phyloP scores from a whole-genome alignment of 495 filamentous ascomycete species.

The Symbiotaphrina buchneri region DNA sequence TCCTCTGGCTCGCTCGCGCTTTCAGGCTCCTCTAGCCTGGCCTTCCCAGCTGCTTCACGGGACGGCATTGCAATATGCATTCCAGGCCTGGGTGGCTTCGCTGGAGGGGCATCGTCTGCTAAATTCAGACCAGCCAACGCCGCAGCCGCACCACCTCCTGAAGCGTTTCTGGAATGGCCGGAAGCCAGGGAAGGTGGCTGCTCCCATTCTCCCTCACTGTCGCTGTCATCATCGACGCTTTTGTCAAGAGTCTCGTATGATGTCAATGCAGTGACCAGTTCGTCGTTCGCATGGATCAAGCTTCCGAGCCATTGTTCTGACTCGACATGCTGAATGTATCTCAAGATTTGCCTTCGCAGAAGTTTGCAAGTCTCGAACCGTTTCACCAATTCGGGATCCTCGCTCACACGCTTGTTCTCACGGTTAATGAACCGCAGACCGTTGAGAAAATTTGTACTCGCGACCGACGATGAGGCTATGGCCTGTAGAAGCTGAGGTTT shows the following conservation, averaged over 20 bases:
- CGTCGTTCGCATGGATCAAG: slow-evolving; percentile 21
- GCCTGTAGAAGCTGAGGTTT: slow-evolving; percentile 38
- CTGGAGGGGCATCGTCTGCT: not conserved
- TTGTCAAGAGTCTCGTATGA: slow-evolving; percentile 88
- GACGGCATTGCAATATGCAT: slow-evolving; percentile 1
- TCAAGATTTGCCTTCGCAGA: slow-evolving; percentile 59
- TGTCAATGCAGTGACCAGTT: slow-evolving; percentile 73
- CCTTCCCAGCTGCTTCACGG: not conserved
- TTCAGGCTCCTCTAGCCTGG: slow-evolving; percentile 3
- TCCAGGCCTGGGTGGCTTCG: slow-evolving; percentile 4
- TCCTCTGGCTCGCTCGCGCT: slow-evolving; percentile 2
- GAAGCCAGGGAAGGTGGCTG: slow-evolving; percentile 5
- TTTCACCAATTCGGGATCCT: slow-evolving; percentile 50
- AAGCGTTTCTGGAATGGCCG: not conserved
- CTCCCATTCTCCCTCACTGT: slow-evolving; percentile 42
- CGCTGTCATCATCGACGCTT: slow-evolving; percentile 88
- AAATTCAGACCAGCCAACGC: slow-evolving; percentile 1
- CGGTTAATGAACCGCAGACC: slow-evolving; percentile 78
- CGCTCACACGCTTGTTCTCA: slow-evolving; percentile 68
- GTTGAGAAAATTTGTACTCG: slow-evolving; percentile 80
- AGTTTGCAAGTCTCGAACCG: slow-evolving; percentile 74
- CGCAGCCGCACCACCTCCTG: too few relatives aligned
- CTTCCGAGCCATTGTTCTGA: slow-evolving; percentile 22
- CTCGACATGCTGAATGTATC: slow-evolving; percentile 40
- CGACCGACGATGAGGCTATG: slow-evolving; percentile 68